These are phyloP conservation scores for Pestalotiopsis sp. DNA, from an alignment of 2,329 filamentous ascomycete genomes.

Conservation along the genomic window DNA sequence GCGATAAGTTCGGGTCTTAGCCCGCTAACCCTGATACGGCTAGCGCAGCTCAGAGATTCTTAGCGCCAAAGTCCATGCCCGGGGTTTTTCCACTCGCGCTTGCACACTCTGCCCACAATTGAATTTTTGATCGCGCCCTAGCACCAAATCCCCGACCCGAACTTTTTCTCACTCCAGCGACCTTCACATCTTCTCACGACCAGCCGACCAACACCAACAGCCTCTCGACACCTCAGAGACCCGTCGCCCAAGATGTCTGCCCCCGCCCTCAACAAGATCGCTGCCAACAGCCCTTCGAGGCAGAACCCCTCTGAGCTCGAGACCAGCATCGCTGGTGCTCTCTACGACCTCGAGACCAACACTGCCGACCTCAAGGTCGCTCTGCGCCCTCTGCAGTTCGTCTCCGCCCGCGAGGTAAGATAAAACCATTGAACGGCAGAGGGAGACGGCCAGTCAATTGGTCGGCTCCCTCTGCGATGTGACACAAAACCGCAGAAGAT, in stretches of 20 bases:
- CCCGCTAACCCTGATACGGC: no score
- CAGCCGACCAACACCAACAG: background rate
- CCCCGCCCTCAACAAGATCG: conserved; percentile 94
- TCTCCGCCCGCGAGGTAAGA: conserved; percentile 99
- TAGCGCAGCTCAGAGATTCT: background rate
- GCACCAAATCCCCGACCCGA: background rate
- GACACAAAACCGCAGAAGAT: background rate
- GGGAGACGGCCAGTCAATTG: background rate
- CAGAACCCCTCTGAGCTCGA: conserved; percentile 97
- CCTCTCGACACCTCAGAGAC: conserved; percentile 8
- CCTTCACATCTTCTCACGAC: conserved; percentile 3
- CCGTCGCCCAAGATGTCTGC: conserved; percentile 60
- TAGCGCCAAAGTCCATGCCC: background rate
- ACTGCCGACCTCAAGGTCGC: conserved; percentile 96
- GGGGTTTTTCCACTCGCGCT: background rate
- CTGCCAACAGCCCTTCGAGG: conserved; percentile 93
- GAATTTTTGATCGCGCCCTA: background rate
- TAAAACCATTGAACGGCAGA: conserved; percentile 19
- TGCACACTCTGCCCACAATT: conserved; percentile 7
- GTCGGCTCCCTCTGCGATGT: background rate
- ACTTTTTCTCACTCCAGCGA: conserved; percentile 4
- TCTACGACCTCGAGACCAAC: conserved; percentile 99
- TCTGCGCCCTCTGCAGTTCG: conserved; percentile 97
- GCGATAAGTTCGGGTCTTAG: no score
- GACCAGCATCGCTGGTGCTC: conserved; percentile 93